Percentiles rank a stretch among this genome's conserved stretches.
These are phyloP conservation scores for Dentiscutata heterogama DNA, from an alignment of 371 early-diverging fungal species.

Conservation along the genomic window DNA sequence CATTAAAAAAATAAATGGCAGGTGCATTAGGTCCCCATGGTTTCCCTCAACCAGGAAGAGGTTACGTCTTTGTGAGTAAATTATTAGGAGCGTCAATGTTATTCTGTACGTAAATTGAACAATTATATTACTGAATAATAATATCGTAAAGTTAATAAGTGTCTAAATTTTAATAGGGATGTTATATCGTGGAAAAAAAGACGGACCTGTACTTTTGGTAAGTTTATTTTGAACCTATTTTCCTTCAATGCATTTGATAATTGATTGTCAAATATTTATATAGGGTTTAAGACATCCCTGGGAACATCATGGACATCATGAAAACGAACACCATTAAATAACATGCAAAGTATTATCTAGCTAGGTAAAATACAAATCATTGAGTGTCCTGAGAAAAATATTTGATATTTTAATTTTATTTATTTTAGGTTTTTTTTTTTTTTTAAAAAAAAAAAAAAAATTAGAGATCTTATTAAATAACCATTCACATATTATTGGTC, in stretches of 20 bases:
- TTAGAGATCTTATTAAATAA: no score
- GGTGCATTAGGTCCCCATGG: constrained; percentile 6
- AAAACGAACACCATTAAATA: neutral
- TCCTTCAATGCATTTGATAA: neutral
- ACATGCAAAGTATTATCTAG: no score
- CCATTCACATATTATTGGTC: no score
- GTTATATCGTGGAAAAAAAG: constrained; percentile 35
- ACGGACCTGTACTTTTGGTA: constrained; percentile 16
- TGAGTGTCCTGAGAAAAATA: no score
- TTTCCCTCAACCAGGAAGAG: constrained; percentile 21
- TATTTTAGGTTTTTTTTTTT: no score
- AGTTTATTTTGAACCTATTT: neutral
- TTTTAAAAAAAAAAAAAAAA: no score
- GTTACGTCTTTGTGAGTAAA: neutral
- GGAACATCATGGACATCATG: constrained; percentile 38
- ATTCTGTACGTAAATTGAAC: constrained; percentile 14
- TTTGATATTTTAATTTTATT: no score
- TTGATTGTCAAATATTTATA: neutral
- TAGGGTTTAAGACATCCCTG: constrained; percentile 40
- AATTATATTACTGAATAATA: neutral
- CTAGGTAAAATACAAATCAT: no score
- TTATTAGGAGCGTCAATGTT: constrained; percentile 8
- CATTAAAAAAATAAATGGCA: constrained; percentile 14
- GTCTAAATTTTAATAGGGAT: constrained; percentile 17
- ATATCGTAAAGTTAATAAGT: neutral